Percentiles rank a stretch among this genome's conserved stretches.
These are phyloP conservation scores for Phytophthora tentaculata DNA, from an alignment of 352 stramenopile genomes.

Conservation along the genomic window DNA sequence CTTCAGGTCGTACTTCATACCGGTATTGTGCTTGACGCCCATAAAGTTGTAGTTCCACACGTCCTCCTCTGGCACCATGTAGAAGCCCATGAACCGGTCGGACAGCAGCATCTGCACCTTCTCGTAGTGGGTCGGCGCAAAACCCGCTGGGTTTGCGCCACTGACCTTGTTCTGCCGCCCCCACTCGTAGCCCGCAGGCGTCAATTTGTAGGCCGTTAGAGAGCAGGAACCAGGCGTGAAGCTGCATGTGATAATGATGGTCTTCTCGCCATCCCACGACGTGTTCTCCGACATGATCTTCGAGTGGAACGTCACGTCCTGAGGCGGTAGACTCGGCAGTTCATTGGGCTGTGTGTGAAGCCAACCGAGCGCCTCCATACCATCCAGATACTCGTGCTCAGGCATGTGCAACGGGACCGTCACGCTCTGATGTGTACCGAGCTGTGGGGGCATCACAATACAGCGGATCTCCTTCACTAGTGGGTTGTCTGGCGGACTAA, in stretches of 20 bases:
- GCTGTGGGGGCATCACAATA: conserved; percentile 99
- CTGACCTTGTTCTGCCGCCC: conserved; percentile 97
- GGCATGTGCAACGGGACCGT: conserved; percentile 97
- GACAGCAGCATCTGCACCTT: conserved; percentile 99
- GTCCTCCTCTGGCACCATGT: conserved; percentile 98
- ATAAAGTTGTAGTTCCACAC: conserved; percentile 99
- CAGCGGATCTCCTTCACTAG: conserved; percentile 99
- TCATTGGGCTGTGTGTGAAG: conserved; percentile 99
- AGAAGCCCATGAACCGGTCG: conserved; percentile 99
- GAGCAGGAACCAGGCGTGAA: conserved; percentile 99
- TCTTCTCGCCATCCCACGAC: conserved; percentile 97
- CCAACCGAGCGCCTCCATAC: conserved; percentile 98
- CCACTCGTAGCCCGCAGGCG: conserved; percentile 97
- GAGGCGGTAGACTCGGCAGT: conserved; percentile 94
- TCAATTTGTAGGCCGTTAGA: conserved; percentile 99
- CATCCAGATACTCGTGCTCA: conserved; percentile 97
- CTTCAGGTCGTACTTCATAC: conserved; percentile 98
- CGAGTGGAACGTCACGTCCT: conserved; percentile 96
- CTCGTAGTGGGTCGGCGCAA: conserved; percentile 97
- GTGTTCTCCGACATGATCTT: conserved; percentile 98
- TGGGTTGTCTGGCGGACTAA: conserved; percentile 98
- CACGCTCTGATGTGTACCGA: conserved; percentile 98
- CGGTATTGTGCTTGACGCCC: conserved; percentile 97
- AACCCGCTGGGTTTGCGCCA: conserved; percentile 94
- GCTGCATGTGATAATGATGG: conserved; percentile 98